Evolutionary conservation across 768 basidiomycete genomes (phyloP).

Genomic region (Lactarius trivialis): DNA sequence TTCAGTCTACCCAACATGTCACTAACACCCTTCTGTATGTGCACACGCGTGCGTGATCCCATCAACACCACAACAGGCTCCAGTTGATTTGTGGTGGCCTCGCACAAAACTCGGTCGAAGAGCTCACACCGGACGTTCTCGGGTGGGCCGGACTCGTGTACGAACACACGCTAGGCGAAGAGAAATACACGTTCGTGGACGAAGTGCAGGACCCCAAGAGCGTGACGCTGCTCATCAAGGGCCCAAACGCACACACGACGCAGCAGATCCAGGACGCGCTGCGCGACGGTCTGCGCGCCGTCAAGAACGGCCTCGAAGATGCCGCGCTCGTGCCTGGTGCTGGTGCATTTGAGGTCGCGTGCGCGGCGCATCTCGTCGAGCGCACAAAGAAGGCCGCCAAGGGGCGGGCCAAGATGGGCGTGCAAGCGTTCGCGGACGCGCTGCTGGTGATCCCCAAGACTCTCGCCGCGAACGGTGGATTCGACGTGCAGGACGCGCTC

Average conservation of each 20-base stretch:
- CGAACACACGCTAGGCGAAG: conserved; percentile 97
- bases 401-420: conserved; percentile 94
- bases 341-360: conserved; percentile 94
- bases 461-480: conserved; percentile 90
- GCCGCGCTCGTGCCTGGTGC: conserved; percentile 87
- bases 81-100: conserved; percentile 92
- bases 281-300: conserved; percentile 90
- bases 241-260: conserved; percentile 93
- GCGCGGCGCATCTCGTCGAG: conserved; percentile 75
- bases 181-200: conserved; percentile 97
- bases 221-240: conserved; percentile 95
- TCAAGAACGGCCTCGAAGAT: conserved; percentile 96
- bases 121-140: conserved; percentile 82
- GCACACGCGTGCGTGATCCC: neutral
- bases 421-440: conserved; percentile 95
- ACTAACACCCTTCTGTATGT: neutral
- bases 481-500: conserved; percentile 92
- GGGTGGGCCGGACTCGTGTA: conserved; percentile 99
- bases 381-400: conserved; percentile 80
- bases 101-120: conserved; percentile 97
- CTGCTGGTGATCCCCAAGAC: conserved; percentile 94
- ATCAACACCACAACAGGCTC: conserved; percentile 48
- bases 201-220: conserved; percentile 93
- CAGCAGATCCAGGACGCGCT: conserved; percentile 98
- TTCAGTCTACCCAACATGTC: conserved; percentile 4